phyloP scores from a whole-genome alignment of 805 yeast genomes.

The Ogataea paraovalis region DNA sequence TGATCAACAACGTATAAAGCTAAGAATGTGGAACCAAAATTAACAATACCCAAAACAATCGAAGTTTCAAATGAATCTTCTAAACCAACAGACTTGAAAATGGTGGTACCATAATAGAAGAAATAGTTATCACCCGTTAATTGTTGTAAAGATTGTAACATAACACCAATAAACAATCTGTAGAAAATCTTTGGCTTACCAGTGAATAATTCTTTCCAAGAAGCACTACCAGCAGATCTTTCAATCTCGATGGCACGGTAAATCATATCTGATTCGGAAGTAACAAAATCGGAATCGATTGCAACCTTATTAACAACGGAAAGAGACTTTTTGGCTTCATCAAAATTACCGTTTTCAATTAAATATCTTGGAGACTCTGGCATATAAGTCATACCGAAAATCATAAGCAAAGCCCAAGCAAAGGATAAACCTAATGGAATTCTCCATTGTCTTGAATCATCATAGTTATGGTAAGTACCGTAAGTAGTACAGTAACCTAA shows the following conservation, averaged over 20 bases:
- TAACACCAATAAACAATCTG: slow-evolving; percentile 53
- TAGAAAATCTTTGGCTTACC: slow-evolving; percentile 60
- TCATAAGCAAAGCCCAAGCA: slow-evolving; percentile 49
- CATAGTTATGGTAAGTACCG: slow-evolving; percentile 52
- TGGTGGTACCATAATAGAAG: slow-evolving; percentile 65
- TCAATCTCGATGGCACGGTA: slow-evolving; percentile 61
- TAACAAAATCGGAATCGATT: slow-evolving; percentile 50
- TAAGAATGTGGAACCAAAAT: slow-evolving; percentile 47
- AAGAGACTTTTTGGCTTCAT: slow-evolving; percentile 51
- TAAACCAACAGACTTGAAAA: slow-evolving; percentile 50
- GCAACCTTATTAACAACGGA: slow-evolving; percentile 56
- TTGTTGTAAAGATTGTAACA: slow-evolving; percentile 65
- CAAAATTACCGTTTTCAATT: slow-evolving; percentile 44
- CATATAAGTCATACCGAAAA: slow-evolving; percentile 50
- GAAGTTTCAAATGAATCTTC: slow-evolving; percentile 44
- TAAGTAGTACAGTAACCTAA: slow-evolving; percentile 64
- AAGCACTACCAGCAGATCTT: slow-evolving; percentile 56
- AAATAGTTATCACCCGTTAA: slow-evolving; percentile 70
- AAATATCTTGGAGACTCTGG: slow-evolving; percentile 71
- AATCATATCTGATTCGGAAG: slow-evolving; percentile 48
- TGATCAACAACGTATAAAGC: slow-evolving; percentile 50
- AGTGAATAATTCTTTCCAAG: slow-evolving; percentile 59
- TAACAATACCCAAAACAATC: slow-evolving; percentile 42
- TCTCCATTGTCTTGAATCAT: slow-evolving; percentile 60
- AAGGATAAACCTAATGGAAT: slow-evolving; percentile 53